Conservation (phyloP, 805 yeast genomes). For the Teunomyces lycoperdinae region DNA sequence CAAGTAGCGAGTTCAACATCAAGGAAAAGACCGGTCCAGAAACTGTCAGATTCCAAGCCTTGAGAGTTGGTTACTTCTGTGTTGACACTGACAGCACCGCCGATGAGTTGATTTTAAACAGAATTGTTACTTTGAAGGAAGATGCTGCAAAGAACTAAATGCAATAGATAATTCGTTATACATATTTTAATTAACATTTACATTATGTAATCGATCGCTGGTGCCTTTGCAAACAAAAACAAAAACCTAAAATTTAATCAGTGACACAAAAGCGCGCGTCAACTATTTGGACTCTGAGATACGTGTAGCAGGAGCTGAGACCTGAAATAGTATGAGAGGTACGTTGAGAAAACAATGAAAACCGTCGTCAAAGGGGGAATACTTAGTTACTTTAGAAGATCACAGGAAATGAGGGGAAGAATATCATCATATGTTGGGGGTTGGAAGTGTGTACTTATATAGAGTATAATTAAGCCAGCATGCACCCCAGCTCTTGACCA, state of each 20-base stretch:
- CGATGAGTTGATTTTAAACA: conserved; percentile 69
- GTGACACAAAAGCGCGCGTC: not conserved
- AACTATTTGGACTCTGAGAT: not conserved
- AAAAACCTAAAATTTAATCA: not conserved
- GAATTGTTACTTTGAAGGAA: conserved; percentile 91
- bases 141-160: conserved; percentile 51
- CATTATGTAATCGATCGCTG: too few relatives aligned
- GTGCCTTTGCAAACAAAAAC: too few relatives aligned
- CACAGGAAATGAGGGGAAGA: not conserved
- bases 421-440: not conserved
- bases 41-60: conserved; percentile 95
- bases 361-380: not conserved
- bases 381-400: not conserved
- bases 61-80: conserved; percentile 94
- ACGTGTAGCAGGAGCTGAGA: not conserved
- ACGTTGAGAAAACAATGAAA: not conserved
- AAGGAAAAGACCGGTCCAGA: conserved; percentile 65
- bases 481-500: not conserved
- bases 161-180: not conserved
- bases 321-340: not conserved
- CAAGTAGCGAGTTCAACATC: conserved; percentile 64
- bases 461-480: not conserved
- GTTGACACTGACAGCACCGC: conserved; percentile 72
- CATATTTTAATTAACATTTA: not conserved
- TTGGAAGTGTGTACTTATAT: not conserved